Evolutionary conservation across 768 basidiomycete genomes (phyloP), one percentile per base, ranked within the genome.

Genomic region (Termitomyces heimii): DNA sequence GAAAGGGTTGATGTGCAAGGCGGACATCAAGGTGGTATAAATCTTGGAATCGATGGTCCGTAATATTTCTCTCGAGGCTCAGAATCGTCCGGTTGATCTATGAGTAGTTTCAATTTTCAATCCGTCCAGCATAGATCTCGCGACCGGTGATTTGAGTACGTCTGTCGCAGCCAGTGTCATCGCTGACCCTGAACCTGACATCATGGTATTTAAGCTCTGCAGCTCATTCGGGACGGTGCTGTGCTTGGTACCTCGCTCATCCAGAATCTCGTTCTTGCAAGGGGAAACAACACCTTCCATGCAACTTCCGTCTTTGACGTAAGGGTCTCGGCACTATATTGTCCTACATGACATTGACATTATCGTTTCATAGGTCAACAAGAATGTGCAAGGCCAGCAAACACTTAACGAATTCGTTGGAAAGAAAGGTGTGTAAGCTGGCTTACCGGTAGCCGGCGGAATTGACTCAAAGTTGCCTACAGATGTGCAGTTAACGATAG

Each of bases 331-430:
- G 45, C 31, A 32, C 10, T 3, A 29, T 10, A 0, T 29, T 35
- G 24, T 53, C 9, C 18, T 31, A 20, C 31, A 40, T 54, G 28
- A 3, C 14, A 35, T 50, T 47, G 47, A 60, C 63, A n/a, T 32
- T 32, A 29, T 14, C 29, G 37, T 13, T 32, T 26, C 62, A 26
- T 56, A 87, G 81, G 78, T 88, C 8, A 88, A 88, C 66, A 72
- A 72, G 31, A 85, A 73, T 56, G 78, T 81, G 0, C 74, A 83
- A 65, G 86, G 85, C 31, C 68, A 74, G 48, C 75, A 84, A 61
- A 88, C 87, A 1, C 73, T 91, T 32, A 78, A 82, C 54, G 81
- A 89, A 37, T 90, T 89, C 63, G 80, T 89, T 44, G 79, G 82
- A 14, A 78, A 82, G 50, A 80, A 77, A 62, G 81, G 84, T 81